phyloP scores from a whole-genome alignment of 2,329 filamentous ascomycete species.

The Ilyonectria robusta region DNA sequence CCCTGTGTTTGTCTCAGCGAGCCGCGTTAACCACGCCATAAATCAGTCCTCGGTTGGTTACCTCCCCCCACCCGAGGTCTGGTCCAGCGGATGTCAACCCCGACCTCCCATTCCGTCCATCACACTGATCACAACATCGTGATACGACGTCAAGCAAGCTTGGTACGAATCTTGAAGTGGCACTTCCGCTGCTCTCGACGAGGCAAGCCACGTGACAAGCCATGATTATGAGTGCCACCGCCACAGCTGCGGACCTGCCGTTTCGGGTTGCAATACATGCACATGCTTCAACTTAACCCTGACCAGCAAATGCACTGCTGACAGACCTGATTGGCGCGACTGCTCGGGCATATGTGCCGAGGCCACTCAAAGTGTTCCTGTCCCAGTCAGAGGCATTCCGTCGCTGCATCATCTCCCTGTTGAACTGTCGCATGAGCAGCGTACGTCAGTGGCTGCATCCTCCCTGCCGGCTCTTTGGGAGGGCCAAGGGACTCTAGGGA shows the following conservation, averaged over 20 bases:
- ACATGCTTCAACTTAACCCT: conserved; percentile 16
- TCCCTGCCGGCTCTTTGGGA: conserved; percentile 5
- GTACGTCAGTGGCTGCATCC: conserved; percentile 31
- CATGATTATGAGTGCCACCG: conserved; percentile 6
- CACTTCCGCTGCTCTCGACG: conserved; percentile 11
- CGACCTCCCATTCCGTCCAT: conserved; percentile 6
- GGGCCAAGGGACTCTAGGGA: neutral
- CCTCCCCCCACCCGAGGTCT: conserved; percentile 7
- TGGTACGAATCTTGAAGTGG: neutral
- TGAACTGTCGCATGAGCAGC: conserved; percentile 12
- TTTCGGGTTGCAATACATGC: conserved; percentile 17
- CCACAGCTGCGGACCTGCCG: conserved; percentile 20
- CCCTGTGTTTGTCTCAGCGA: conserved; percentile 2
- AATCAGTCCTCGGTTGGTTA: conserved; percentile 7
- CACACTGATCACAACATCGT: neutral
- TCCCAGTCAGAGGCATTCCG: neutral
- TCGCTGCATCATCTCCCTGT: neutral
- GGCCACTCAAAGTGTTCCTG: conserved; percentile 1
- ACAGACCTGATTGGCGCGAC: conserved; percentile 25
- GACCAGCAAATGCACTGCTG: conserved; percentile 1
- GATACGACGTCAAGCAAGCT: neutral
- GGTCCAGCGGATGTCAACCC: conserved; percentile 4
- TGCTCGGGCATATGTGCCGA: conserved; percentile 7
- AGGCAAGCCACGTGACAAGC: conserved; percentile 19
- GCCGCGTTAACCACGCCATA: conserved; percentile 21